Conservation (phyloP, 228 moss, liverwort and hornwort species). For the Sphagnum fallax region DNA sequence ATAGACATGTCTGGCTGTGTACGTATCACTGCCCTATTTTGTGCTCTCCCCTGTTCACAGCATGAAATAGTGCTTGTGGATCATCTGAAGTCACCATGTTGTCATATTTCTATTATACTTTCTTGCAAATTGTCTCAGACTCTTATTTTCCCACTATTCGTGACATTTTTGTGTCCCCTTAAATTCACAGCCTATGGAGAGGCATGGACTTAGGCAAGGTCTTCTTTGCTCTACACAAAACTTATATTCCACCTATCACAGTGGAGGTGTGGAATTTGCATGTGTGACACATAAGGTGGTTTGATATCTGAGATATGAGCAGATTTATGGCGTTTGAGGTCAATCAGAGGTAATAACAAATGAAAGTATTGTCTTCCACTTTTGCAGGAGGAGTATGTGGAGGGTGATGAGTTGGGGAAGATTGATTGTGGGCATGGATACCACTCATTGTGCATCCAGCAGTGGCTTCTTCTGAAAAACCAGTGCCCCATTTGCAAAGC, state of each 20-base stretch:
- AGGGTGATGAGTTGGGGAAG: slow-evolving; percentile 85
- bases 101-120: neutral
- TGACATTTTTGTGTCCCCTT: too few species aligned
- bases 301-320: neutral
- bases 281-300: neutral
- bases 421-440: slow-evolving; percentile 82
- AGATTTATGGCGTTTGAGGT: neutral
- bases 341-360: neutral
- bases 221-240: too few species aligned
- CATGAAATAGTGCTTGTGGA: neutral
- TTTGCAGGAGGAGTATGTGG: slow-evolving; percentile 80
- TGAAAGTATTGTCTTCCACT: neutral
- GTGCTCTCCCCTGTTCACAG: neutral
- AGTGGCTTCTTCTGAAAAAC: slow-evolving; percentile 89
- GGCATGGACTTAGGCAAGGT: too few species aligned
- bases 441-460: slow-evolving; percentile 72
- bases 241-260: too few species aligned
- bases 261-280: neutral
- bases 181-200: too few species aligned
- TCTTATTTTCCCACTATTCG: too few species aligned
- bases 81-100: neutral
- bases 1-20: neutral
- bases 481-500: slow-evolving; percentile 96
- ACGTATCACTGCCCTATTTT: neutral
- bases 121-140: neutral